A percentile compares a stretch with the other conserved stretches of the same genome.
These are phyloP conservation scores for Wallacemonas sp. DNA, from an alignment of 208 protist genomes.

Conservation along the genomic window DNA sequence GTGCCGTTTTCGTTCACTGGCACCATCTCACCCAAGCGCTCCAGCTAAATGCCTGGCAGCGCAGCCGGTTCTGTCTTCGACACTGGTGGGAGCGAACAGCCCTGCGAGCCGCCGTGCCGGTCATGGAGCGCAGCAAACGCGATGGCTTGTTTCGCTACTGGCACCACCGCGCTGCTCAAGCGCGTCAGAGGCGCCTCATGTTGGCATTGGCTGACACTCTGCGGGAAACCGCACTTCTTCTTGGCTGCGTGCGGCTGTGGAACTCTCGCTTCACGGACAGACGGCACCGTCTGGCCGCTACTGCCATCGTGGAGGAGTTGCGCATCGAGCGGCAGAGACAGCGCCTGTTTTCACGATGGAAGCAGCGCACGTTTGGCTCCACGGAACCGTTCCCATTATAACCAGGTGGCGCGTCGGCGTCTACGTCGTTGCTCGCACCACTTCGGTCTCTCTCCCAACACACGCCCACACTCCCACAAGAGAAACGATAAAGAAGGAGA, in stretches of 20 bases:
- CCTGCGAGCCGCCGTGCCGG: not conserved
- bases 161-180: not conserved
- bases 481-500: too few species aligned
- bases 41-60: slow-evolving; percentile 7
- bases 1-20: not conserved
- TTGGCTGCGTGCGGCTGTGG: slow-evolving; percentile 70
- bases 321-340: slow-evolving; percentile 38
- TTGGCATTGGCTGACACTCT: slow-evolving; percentile 65
- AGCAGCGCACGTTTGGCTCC: slow-evolving; percentile 31
- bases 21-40: not conserved
- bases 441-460: too few species aligned
- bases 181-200: slow-evolving; percentile 11
- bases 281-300: slow-evolving; percentile 33
- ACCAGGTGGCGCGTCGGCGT: not conserved
- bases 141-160: slow-evolving; percentile 7
- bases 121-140: not conserved
- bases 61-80: slow-evolving; percentile 7
- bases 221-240: slow-evolving; percentile 60
- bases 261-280: slow-evolving; percentile 26
- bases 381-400: not conserved
- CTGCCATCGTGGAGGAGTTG: slow-evolving; percentile 50
- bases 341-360: slow-evolving; percentile 45
- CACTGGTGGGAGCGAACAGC: slow-evolving; percentile 17
- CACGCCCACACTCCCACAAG: too few species aligned
- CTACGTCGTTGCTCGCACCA: too few species aligned